Base-by-base conservation (phyloP, 192 early-diverging fungal genomes). In the Coemansia sp. region DNA sequence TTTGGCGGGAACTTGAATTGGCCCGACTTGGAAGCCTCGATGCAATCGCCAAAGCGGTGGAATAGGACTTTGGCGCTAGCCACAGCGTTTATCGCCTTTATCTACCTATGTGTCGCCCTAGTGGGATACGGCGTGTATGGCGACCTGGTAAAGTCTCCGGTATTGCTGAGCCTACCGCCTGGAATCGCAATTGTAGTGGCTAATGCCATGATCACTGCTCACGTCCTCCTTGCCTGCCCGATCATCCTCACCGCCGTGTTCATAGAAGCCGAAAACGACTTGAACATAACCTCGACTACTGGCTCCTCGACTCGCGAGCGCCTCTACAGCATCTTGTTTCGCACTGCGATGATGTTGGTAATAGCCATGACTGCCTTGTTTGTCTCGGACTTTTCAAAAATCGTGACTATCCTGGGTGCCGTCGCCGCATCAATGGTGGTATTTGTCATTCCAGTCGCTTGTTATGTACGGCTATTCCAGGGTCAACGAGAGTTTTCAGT, bases 1-100 rank as follows among this genome's bases (percentile, higher is more conserved):
- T 96, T 89, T 79, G 88, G 90, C 34, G 95, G 93, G 47, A 96
- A 95, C 72, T 88, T 88, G 20, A 91, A 94, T 41, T 96, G 93
- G 83, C 91, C 93, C 27, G 89, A 93, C 64, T 87, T 96, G 22
- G 93, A 96, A 66, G 87, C 86, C 10, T 89, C 90, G 18, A 95
- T 96, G 93, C 81, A 86, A 58, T 84, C 90, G 24, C 93, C 92
- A 20, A 75, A 84, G 39, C 55, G 87, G 55, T 96, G 93, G 88
- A 82, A 82, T 78, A 87, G 76, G 52, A 92, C 93, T 3, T 76
- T 92, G 50, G 78, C 84, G 7, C 77, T 85, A n/a, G 87, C 88
- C 46, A 83, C 94, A 33, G 77, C 76, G 3, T 90, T 90, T 20
- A 91, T 93, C 67, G 86, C 88, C 0, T 40, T 81, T 12, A 87